phyloP scores from a whole-genome alignment of 768 basidiomycete genomes.

The Amanita exitialis region DNA sequence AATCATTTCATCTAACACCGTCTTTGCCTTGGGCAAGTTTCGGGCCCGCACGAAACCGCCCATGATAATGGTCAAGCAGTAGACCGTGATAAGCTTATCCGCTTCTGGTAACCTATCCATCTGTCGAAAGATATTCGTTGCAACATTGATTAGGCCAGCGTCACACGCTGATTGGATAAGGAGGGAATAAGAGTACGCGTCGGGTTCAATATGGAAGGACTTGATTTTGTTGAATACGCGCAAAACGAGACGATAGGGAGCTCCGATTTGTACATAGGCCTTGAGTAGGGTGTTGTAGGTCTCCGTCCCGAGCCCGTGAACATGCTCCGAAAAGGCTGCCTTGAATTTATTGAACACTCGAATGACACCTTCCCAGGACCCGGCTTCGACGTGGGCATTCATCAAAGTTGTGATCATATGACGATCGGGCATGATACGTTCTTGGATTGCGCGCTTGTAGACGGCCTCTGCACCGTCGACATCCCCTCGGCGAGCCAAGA shows the following conservation, averaged over 20 bases:
- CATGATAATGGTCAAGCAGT: slow-evolving; percentile 68
- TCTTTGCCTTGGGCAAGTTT: slow-evolving; percentile 44
- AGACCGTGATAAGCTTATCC: slow-evolving; percentile 38
- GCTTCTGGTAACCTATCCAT: slow-evolving; percentile 41
- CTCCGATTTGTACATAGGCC: slow-evolving; percentile 73
- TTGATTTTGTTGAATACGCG: slow-evolving; percentile 48
- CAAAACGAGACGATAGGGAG: slow-evolving; percentile 60
- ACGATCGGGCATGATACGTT: slow-evolving; percentile 54
- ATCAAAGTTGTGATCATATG: slow-evolving; percentile 63
- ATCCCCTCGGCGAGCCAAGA: slow-evolving; percentile 55
- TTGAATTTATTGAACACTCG: slow-evolving; percentile 56
- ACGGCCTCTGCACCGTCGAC: slow-evolving; percentile 54
- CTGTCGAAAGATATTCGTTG: slow-evolving; percentile 54
- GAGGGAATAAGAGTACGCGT: slow-evolving; percentile 56
- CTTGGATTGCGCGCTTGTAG: slow-evolving; percentile 51
- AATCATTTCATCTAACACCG: slow-evolving; percentile 64
- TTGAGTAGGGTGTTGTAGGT: slow-evolving; percentile 75
- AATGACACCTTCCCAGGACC: slow-evolving; percentile 70
- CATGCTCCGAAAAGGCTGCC: slow-evolving; percentile 18
- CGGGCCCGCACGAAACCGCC: slow-evolving; percentile 54
- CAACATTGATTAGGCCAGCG: slow-evolving; percentile 50
- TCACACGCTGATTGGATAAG: slow-evolving; percentile 80
- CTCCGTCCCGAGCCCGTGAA: slow-evolving; percentile 37
- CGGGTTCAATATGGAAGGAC: slow-evolving; percentile 39
- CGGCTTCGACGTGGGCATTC: slow-evolving; percentile 75